These are phyloP conservation scores for Neurospora terricola DNA, from an alignment of 495 filamentous ascomycete species.

Conservation along the genomic window DNA sequence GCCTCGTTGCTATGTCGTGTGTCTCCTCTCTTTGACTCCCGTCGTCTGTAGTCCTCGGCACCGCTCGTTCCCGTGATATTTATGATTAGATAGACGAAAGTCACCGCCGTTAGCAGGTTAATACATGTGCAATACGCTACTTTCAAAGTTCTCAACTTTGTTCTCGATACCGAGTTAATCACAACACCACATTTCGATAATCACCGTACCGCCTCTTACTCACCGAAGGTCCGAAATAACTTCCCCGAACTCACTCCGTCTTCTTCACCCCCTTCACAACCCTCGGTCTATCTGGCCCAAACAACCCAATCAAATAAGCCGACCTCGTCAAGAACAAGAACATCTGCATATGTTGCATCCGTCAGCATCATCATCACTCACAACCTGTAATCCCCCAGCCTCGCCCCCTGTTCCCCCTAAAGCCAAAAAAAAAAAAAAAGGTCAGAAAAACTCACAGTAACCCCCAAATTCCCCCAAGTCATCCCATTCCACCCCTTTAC, in stretches of 20 bases:
- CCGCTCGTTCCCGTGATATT: not conserved
- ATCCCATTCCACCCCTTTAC: constrained; percentile 55
- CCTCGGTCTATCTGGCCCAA: constrained; percentile 34
- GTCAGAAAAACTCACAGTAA: constrained; percentile 35
- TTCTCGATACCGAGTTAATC: not conserved
- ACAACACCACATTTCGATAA: not conserved
- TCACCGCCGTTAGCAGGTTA: not conserved
- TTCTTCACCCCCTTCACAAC: constrained; percentile 2
- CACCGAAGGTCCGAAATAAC: not conserved
- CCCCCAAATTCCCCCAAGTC: constrained; percentile 64
- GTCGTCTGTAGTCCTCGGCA: not conserved
- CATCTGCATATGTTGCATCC: constrained; percentile 8
- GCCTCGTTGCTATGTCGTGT: not conserved
- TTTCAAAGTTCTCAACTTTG: not conserved
- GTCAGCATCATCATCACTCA: not conserved
- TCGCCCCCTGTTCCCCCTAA: not conserved
- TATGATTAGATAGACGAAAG: not conserved
- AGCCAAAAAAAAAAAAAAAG: not conserved
- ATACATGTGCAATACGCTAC: not conserved
- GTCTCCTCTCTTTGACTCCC: not conserved
- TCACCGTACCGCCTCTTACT: not conserved
- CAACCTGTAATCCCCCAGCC: not conserved
- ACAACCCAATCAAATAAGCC: constrained; percentile 46
- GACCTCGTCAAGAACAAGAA: constrained; percentile 49
- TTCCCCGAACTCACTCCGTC: not conserved